These are phyloP conservation scores for Lumnitzera racemosa DNA, from an alignment of 345 rosid species.

Conservation along the genomic window DNA sequence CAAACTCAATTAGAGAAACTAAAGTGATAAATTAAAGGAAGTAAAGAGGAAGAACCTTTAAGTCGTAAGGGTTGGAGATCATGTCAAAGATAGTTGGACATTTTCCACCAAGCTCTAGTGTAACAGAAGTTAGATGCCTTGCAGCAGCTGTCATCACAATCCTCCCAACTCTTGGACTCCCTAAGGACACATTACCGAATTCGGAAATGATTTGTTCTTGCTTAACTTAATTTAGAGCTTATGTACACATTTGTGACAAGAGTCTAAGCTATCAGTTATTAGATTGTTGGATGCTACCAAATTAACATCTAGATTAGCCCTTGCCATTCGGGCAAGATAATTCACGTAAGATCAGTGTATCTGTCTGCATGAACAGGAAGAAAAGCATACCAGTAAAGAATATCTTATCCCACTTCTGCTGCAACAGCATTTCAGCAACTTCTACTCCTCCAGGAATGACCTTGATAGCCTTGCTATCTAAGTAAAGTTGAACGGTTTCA, in stretches of 20 bases:
- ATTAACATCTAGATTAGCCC: no score
- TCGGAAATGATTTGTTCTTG: no score
- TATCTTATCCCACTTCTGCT: constrained; percentile 83
- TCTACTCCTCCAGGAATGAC: constrained; percentile 64
- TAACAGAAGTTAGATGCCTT: constrained; percentile 74
- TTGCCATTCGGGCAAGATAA: no score
- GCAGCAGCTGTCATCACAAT: constrained; percentile 77
- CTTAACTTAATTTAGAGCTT: no score
- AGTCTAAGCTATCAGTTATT: no score
- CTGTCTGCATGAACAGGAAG: not conserved
- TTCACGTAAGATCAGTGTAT: no score
- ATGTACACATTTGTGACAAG: no score
- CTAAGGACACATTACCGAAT: constrained; percentile 21
- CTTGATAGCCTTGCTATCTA: constrained; percentile 62
- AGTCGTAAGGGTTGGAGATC: constrained; percentile 32
- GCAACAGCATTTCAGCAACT: constrained; percentile 41
- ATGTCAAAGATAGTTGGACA: constrained; percentile 63
- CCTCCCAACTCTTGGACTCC: constrained; percentile 64
- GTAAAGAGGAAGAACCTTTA: constrained; percentile 26
- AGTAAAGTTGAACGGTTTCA: constrained; percentile 45
- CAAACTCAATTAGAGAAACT: no score
- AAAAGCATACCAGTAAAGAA: constrained; percentile 69
- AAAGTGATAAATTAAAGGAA: no score
- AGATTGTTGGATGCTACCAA: no score
- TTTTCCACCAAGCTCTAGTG: constrained; percentile 88